These are phyloP conservation scores for Strombidium stylifer DNA, from an alignment of 73 alveolate genomes.

Conservation along the genomic window DNA sequence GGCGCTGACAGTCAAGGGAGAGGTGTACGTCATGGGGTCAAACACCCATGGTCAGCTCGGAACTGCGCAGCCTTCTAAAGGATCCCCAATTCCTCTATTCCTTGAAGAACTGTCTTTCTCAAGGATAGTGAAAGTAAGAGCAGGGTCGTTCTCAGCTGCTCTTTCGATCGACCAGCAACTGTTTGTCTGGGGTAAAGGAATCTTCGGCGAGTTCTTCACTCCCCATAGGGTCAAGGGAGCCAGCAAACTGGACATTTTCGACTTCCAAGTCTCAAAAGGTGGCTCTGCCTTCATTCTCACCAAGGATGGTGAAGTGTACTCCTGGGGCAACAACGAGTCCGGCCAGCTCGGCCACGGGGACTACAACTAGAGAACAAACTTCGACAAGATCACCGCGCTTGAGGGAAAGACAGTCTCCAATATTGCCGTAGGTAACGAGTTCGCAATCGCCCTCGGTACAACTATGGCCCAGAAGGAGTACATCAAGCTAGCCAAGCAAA, in stretches of 20 bases:
- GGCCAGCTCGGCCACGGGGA: conserved; percentile 33
- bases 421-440: conserved; percentile 22
- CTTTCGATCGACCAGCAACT: conserved; percentile 24
- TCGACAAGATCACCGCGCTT: conserved; percentile 21
- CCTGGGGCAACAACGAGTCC: conserved; percentile 36
- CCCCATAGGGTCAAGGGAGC: conserved; percentile 50
- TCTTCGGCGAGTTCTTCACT: conserved; percentile 54
- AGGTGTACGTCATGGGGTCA: conserved; percentile 64
- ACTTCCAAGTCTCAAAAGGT: conserved; percentile 24
- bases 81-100: conserved; percentile 14
- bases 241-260: conserved; percentile 6
- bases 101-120: conserved; percentile 49
- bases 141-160: conserved; percentile 65
- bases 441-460: conserved; percentile 32
- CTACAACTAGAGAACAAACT: conserved; percentile 5
- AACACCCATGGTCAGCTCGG: conserved; percentile 73
- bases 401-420: conserved; percentile 36
- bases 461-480: conserved; percentile 23
- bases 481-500: background rate
- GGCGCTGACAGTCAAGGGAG: conserved; percentile 45
- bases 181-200: conserved; percentile 66
- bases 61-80: conserved; percentile 42
- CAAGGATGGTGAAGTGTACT: conserved; percentile 27
- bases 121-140: conserved; percentile 43
- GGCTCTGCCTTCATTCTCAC: conserved; percentile 24